Percentiles rank a stretch among this genome's conserved stretches.
phyloP scores from a whole-genome alignment of 1,139 yeast genomes.

The Kodamaea ohmeri region DNA sequence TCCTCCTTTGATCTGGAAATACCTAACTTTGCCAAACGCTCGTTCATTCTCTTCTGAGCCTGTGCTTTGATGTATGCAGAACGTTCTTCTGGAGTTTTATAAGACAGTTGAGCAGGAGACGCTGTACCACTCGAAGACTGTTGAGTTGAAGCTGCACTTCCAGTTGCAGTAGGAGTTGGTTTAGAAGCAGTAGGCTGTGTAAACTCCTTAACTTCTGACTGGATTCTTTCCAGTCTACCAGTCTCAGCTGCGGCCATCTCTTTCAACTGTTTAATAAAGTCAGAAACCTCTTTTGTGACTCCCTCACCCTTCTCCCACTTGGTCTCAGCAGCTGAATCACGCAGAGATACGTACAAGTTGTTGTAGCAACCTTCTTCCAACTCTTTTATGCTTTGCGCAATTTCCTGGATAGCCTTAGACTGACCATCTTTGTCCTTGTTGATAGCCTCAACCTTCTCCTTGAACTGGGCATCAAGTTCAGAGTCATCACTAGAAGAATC shows the following conservation, averaged over 20 bases:
- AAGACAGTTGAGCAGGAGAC: conserved; percentile 17
- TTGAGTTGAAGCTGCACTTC: conserved; percentile 7
- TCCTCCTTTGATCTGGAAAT: conserved; percentile 39
- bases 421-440: conserved; percentile 55
- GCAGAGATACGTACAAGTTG: conserved; percentile 42
- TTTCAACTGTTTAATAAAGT: conserved; percentile 58
- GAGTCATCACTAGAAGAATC: conserved; percentile 42
- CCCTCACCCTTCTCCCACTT: conserved; percentile 90
- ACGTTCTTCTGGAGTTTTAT: conserved; percentile 59
- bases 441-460: conserved; percentile 53
- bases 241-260: conserved; percentile 3
- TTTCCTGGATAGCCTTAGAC: conserved; percentile 62
- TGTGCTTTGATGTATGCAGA: conserved; percentile 85
- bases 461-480: conserved; percentile 54
- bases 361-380: conserved; percentile 61
- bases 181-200: conserved; percentile 2
- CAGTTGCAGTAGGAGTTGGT: conserved; percentile 4
- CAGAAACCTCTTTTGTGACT: conserved; percentile 58
- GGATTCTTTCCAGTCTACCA: conserved; percentile 13
- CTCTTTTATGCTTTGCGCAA: conserved; percentile 69
- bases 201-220: conserved; percentile 6
- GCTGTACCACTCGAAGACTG: conserved; percentile 2
- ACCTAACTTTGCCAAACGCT: conserved; percentile 83
- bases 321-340: conserved; percentile 54
- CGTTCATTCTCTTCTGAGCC: conserved; percentile 88